phyloP scores from a whole-genome alignment of 352 stramenopile genomes.

The Phytophthora ohioensis region DNA sequence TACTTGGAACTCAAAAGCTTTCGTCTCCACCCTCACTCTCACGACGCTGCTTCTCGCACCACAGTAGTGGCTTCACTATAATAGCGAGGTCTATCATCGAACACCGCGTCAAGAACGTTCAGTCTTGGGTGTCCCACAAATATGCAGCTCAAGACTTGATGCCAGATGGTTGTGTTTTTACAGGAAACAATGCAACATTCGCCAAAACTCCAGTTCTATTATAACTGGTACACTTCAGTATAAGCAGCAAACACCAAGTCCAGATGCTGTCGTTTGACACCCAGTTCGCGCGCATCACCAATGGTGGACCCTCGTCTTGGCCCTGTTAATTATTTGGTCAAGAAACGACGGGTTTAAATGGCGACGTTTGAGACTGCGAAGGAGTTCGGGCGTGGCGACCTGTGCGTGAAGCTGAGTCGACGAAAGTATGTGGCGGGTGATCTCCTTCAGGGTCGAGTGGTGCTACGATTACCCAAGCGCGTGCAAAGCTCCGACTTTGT shows the following conservation, averaged over 20 bases:
- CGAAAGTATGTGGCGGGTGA: conserved; percentile 12
- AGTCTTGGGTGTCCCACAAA: too few relatives aligned
- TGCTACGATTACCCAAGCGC: conserved; percentile 1
- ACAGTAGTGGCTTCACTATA: too few relatives aligned
- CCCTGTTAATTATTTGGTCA: background rate
- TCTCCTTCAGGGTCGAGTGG: conserved; percentile 13
- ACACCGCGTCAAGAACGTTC: too few relatives aligned
- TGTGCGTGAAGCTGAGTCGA: conserved; percentile 15
- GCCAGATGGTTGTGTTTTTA: too few relatives aligned
- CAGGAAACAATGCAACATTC: too few relatives aligned
- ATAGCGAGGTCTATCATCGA: too few relatives aligned
- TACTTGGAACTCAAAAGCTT: too few relatives aligned
- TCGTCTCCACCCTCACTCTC: too few relatives aligned
- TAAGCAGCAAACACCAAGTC: background rate
- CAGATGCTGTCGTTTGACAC: background rate
- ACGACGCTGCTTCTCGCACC: too few relatives aligned
- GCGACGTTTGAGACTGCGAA: background rate
- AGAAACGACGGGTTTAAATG: background rate
- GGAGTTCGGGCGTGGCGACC: background rate
- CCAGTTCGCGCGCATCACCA: background rate
- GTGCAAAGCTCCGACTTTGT: conserved; percentile 23
- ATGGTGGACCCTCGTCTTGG: background rate
- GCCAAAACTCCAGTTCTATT: background rate
- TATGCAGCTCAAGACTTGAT: too few relatives aligned
- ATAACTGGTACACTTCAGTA: background rate